Evolutionary conservation across 768 basidiomycete species (phyloP).

Genomic region (Mycena metata): DNA sequence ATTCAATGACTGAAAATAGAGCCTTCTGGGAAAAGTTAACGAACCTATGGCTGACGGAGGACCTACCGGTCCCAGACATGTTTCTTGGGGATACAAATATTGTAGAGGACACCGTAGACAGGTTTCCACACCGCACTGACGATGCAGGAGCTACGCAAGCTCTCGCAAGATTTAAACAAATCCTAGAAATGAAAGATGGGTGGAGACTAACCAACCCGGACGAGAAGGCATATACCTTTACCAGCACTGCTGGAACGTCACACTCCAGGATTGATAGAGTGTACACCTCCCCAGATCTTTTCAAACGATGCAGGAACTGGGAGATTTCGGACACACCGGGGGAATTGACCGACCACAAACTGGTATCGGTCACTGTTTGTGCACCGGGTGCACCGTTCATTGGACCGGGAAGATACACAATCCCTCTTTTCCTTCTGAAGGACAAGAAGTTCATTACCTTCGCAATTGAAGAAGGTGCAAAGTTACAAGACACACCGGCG

Average conservation of each 20-base stretch:
- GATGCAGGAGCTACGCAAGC: not conserved
- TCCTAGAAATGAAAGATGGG: conserved; percentile 11
- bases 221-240: too few species aligned
- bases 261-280: conserved; percentile 17
- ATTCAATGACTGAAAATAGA: conserved; percentile 5
- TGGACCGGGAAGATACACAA: not conserved
- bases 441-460: not conserved
- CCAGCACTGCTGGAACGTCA: not conserved
- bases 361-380: not conserved
- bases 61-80: conserved; percentile 29
- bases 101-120: too few species aligned
- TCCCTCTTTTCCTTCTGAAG: too few species aligned
- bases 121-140: conserved; percentile 30
- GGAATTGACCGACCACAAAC: not conserved
- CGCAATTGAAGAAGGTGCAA: not conserved
- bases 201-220: too few species aligned
- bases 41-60: not conserved
- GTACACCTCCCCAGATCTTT: not conserved
- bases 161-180: not conserved
- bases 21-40: conserved; percentile 36
- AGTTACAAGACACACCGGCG: not conserved
- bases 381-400: not conserved
- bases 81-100: conserved; percentile 45
- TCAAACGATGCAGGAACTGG: conserved; percentile 10
- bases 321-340: not conserved